Evolutionary conservation across 768 basidiomycete species (phyloP), one percentile per base, ranked within the genome.

Genomic region (Cyclocybe cylindracea): DNA sequence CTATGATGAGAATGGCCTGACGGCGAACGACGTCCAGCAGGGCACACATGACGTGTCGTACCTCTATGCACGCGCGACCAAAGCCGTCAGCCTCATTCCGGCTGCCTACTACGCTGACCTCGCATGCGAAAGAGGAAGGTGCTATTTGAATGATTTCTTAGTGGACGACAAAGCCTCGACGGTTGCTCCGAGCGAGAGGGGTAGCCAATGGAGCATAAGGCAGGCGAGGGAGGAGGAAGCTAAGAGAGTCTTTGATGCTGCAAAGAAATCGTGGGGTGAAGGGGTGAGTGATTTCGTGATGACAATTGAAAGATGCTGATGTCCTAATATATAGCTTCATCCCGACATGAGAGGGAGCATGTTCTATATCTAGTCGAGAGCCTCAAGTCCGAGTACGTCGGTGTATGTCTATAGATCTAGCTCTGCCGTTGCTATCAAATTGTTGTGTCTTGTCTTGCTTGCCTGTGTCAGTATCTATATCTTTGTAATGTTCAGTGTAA

Each of bases 61-160:
- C 61, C 72, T 89, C 10, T 94, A 89, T 58, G 90, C 87, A 0
- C 80, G 91, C 4, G 90, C 91, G 0, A 94, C 90, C 3, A 87
- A 89, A 59, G 86, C 90, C 0, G 92, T 94, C 31, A 90, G 87
- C 62, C 72, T 93, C 18, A 77, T 91, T 9, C 89, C 91, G 0
- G 79, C 89, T 0, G 89, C 89, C 0, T 90, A 90, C 62, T 91
- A 90, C 58, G 86, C 89, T 6, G 89, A 92, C 67, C 68, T 92
- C 45, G 91, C 89, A 1, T 91, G 89, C 64, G 90, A 93, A 67
- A 74, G 91, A 8, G 91, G 86, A 0, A 70, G 90, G 35, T 86
- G 77, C 61, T 93, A 91, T 61, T 57, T 93, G 37, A 88, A 91
- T 54, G 83, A 86, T 1, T 84, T 90, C 45, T 66, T 92, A 64